phyloP scores from a whole-genome alignment of 345 rosid species.

The Isatis tinctoria region DNA sequence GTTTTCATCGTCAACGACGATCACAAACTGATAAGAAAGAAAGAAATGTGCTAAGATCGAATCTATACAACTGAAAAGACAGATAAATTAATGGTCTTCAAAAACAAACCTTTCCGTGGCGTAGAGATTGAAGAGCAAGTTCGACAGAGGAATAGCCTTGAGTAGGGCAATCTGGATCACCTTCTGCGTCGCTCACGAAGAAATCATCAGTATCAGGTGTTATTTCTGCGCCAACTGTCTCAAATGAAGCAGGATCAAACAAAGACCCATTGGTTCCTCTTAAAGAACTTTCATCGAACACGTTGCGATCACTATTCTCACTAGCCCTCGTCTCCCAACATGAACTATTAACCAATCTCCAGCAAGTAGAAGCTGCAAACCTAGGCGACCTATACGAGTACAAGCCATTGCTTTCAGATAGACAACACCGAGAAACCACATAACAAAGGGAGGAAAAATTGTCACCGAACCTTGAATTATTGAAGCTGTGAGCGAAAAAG shows the following conservation, averaged over 20 bases:
- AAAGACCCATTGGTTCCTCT: conserved; percentile 35
- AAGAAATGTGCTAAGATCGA: not conserved
- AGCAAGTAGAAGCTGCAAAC: conserved; percentile 29
- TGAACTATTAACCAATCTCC: conserved; percentile 31
- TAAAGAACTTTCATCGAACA: conserved; percentile 40
- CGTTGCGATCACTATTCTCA: conserved; percentile 39
- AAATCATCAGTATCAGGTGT: conserved; percentile 67
- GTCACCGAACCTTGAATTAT: conserved; percentile 33
- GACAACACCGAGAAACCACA: not conserved
- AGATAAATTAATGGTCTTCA: not conserved
- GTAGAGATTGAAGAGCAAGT: conserved; percentile 50
- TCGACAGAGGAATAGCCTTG: conserved; percentile 66
- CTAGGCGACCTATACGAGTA: conserved; percentile 33
- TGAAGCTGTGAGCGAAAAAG: conserved; percentile 27
- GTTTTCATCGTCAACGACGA: conserved; percentile 81
- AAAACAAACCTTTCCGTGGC: conserved; percentile 62
- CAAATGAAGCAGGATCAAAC: conserved; percentile 37
- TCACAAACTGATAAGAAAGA: conserved; percentile 55
- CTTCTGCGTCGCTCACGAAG: conserved; percentile 89
- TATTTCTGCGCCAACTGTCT: conserved; percentile 50
- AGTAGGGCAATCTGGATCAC: conserved; percentile 88
- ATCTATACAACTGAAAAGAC: not conserved
- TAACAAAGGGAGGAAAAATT: not conserved
- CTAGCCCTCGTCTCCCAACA: conserved; percentile 38
- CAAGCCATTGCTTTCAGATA: not conserved